Base-by-base conservation (phyloP, 768 basidiomycete species). In the Cystoderma amianthinum region DNA sequence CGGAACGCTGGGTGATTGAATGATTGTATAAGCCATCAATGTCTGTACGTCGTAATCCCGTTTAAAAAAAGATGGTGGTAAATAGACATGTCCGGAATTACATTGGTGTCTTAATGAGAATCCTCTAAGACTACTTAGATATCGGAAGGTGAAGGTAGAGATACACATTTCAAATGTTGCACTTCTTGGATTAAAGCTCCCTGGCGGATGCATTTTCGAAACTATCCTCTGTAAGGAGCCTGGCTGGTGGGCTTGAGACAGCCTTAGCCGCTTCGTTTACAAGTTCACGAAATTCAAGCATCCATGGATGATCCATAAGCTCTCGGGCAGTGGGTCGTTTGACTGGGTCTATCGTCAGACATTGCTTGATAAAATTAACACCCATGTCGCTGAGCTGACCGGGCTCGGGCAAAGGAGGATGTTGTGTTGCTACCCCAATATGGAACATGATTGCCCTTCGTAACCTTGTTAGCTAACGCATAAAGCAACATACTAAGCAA, bases 371-470 rank as follows among this genome's bases (percentile, higher is more conserved):
- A 59, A 98, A 98, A 59, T 82, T 82, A 58, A 97, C 92, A 17
- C 96, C 96, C 24, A 84, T 58, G 30, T 83, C 82, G 53, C 89
- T 86, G 20, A 98, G 78, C 62, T 98, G 89, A 37, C 80, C 82
- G 5, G 87, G 76, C 50, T 97, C 93, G 3, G 96, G 96, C 11
- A 99, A 66, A 5, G 93, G 94, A 13, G 96, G 96, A 54, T 96
- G 92, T 51, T 98, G 87, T 2, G 92, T 95, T 5, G 94, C 88
- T 34, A 96, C 90, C 34, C 95, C 95, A 43, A 97, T 96, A 57
- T 95, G 93, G 71, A 95, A 98, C 95, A 97, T 97, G 64, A 97
- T 95, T n/a, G 95, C 94, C 94, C 94, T 95, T 52, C 2, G 12
- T 36, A n/a, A n/a, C n/a, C n/a, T n/a, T n/a, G n/a, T n/a, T 24